Base-by-base conservation (phyloP, 2,329 filamentous ascomycete species). In the Neopestalotiopsis sp. region DNA sequence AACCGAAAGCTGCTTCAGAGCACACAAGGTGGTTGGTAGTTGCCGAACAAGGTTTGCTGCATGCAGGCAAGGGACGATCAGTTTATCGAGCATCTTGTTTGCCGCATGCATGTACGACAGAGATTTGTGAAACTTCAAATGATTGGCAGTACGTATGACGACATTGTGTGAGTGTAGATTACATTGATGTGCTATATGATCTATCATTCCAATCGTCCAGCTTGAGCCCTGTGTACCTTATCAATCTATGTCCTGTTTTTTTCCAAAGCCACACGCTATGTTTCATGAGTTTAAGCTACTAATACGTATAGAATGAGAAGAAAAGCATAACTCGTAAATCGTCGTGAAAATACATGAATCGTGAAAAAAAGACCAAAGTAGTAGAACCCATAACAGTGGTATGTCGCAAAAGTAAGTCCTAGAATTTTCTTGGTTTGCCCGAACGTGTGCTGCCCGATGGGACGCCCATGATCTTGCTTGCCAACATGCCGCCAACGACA, bases 381-480 rank as follows among this genome's bases (percentile, higher is more conserved):
- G 17, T 10, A 9, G 45, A 20, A 20, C 45, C 7, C n/a, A 14
- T n/a, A 17, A 7, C 45, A 7, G 45, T 52, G n/a, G 9, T 9
- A 52, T 24, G n/a, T 20, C 45, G n/a, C 45, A 20, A 52, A 59
- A 30, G 17, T 5, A 40, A n/a, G 9, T 6, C n/a, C 59, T 61
- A 61, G 14, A n/a, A 61, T 20, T 61, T 34, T n/a, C 59, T 61
- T 32, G 71, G 69, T 66, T 71, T 72, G 1, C 70, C 73, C 61
- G 45, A 67, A 9, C 68, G 65, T 66, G 66, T 73, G 20, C 34
- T 71, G 4, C 72, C 49, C 6, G 67, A 67, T 66, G 75, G 77
- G 58, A 72, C 68, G 1, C 77, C 77, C 71, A 77, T 75, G 13
- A 79, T 49, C 71, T 78, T 76, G 42, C 75, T 75, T 5, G 77